These are phyloP conservation scores for Kwoniella sp. DNA, from an alignment of 768 basidiomycete genomes.

Conservation along the genomic window DNA sequence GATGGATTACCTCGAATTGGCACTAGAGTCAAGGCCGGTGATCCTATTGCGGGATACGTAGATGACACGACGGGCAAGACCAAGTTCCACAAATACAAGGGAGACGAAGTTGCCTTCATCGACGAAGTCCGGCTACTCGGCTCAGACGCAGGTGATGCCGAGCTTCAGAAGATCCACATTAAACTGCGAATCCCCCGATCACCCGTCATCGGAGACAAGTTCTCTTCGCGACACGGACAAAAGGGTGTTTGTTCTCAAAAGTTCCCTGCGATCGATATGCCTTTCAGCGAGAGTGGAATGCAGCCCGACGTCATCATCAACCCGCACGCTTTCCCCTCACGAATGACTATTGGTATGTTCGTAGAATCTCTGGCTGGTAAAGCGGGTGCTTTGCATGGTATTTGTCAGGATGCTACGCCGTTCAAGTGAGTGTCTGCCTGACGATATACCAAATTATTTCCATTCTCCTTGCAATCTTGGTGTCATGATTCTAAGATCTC, in stretches of 20 bases:
- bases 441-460: too few species aligned
- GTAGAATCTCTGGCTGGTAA: conserved; percentile 99
- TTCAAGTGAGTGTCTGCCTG: conserved; percentile 75
- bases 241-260: conserved; percentile 99
- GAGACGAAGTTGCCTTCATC: conserved; percentile 85
- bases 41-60: conserved; percentile 80
- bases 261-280: conserved; percentile 98
- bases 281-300: conserved; percentile 97
- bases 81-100: conserved; percentile 89
- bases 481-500: background rate
- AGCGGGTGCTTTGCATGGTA: conserved; percentile 95
- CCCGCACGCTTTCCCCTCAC: conserved; percentile 97
- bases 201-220: conserved; percentile 98
- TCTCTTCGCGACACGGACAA: conserved; percentile 97
- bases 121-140: conserved; percentile 90
- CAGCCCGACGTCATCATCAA: conserved; percentile 99
- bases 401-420: conserved; percentile 97
- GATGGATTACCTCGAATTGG: conserved; percentile 89
- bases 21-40: conserved; percentile 67
- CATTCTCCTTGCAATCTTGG: too few species aligned
- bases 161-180: conserved; percentile 89
- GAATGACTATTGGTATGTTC: conserved; percentile 99
- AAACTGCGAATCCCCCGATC: conserved; percentile 89
- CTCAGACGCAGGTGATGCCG: conserved; percentile 81
- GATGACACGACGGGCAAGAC: conserved; percentile 84